Base-by-base conservation (phyloP, 192 early-diverging fungal species). In the Backusella liffmaniae region DNA sequence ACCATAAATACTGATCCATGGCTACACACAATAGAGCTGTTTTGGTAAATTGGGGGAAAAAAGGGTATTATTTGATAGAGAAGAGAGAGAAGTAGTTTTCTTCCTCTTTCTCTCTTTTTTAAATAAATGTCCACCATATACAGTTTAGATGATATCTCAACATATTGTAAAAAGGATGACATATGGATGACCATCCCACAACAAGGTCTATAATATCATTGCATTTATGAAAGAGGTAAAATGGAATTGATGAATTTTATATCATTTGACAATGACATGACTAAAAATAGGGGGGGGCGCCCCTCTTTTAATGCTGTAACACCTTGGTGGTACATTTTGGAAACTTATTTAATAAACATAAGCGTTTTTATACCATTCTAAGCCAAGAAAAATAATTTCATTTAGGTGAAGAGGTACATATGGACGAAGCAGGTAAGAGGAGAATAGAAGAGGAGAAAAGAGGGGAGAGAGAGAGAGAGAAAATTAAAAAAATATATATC, bases 151-250 rank as follows among this genome's bases (percentile, higher is more conserved):
- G 86, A 97, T 77, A 88, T 98, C 73, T 77, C 90, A 44, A 37
- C 78, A 44, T 94, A 96, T 85, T 86, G 82, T 80, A 88, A 82
- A 74, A 90, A 88, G 77, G 76, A 83, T 42, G 92, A 94, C 83
- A 84, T 93, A 74, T 98, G 94, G 90, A 85, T 95, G 80, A 77
- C 88, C 34, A 84, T 97, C 32, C 32, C 85, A 89, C 75, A 88
- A 88, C 71, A 92, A 91, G 73, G 93, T 95, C 66, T 93, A 91
- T 83, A 86, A 94, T 77, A 83, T 92, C 77, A 89, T 91, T 56
- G 80, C 84, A 26, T 94, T 94, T 73, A 86, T 93, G 68, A 90
- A 92, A 73, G 91, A 89, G 84, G 89, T 89, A 41, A 32, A 32
- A 32, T 32, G 32, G 32, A 32, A 32, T 32, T 2, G 32, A 32